phyloP scores from a whole-genome alignment of 176 grass and related monocot genomes.

The Aegilops sharonensis region DNA sequence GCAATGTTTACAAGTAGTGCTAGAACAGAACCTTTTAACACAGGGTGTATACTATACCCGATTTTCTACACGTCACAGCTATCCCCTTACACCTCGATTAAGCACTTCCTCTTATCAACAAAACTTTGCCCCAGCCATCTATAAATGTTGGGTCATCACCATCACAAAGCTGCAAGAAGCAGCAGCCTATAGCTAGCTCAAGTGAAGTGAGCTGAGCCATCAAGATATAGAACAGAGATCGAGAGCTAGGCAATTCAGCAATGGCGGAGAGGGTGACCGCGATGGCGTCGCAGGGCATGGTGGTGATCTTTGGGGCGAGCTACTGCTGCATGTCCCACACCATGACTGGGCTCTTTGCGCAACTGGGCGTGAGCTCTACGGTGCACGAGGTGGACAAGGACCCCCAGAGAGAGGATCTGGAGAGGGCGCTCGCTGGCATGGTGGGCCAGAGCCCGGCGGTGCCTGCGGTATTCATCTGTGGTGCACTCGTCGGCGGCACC shows the following conservation, averaged over 20 bases:
- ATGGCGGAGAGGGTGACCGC: constrained; percentile 39
- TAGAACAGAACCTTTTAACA: no score
- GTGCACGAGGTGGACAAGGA: constrained; percentile 54
- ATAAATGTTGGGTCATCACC: no score
- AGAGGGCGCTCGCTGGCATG: constrained; percentile 42
- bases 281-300: constrained; percentile 44
- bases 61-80: no score
- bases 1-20: no score
- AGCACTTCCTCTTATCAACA: no score
- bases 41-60: no score
- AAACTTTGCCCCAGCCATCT: no score
- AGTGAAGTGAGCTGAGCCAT: neutral
- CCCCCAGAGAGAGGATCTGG: constrained; percentile 40
- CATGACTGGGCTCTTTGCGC: constrained; percentile 49
- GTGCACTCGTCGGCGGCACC: constrained; percentile 49
- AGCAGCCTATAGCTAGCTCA: neutral
- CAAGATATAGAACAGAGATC: neutral
- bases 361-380: constrained; percentile 41
- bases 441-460: constrained; percentile 44
- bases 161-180: no score
- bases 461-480: constrained; percentile 58
- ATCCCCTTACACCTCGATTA: no score
- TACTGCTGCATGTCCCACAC: constrained; percentile 10
- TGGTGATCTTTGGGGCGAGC: constrained; percentile 52
- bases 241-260: neutral